These are phyloP conservation scores for Funneliformis mosseae DNA, from an alignment of 192 early-diverging fungal genomes.

Conservation along the genomic window DNA sequence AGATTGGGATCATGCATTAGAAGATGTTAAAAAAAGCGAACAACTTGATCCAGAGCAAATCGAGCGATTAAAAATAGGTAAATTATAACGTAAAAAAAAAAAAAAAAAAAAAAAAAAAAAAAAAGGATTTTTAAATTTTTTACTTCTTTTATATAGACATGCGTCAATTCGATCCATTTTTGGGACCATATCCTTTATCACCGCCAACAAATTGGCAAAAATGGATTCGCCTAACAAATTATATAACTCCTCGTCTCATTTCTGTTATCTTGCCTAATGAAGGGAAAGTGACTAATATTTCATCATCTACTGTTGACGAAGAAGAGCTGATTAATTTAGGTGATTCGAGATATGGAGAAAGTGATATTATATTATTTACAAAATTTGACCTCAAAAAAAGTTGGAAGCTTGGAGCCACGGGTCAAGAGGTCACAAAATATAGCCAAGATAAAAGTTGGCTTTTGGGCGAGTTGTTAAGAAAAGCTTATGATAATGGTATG, in stretches of 20 bases:
- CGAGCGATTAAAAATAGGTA: slow-evolving; percentile 66
- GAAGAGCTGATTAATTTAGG: slow-evolving; percentile 12
- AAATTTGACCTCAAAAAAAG: slow-evolving; percentile 79
- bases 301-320: slow-evolving; percentile 31
- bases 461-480: slow-evolving; percentile 54
- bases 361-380: slow-evolving; percentile 61
- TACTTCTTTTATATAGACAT: slow-evolving; percentile 53
- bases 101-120: neutral
- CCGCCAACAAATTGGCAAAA: slow-evolving; percentile 68
- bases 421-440: slow-evolving; percentile 71
- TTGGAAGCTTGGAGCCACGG: slow-evolving; percentile 71
- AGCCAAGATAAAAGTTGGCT: slow-evolving; percentile 92
- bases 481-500: slow-evolving; percentile 51
- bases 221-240: slow-evolving; percentile 77
- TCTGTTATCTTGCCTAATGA: slow-evolving; percentile 10
- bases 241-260: slow-evolving; percentile 50
- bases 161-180: slow-evolving; percentile 73
- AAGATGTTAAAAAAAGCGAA: slow-evolving; percentile 63
- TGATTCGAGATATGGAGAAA: neutral
- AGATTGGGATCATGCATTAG: slow-evolving; percentile 76
- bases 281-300: slow-evolving; percentile 26
- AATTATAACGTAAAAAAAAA: neutral
- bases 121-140: neutral
- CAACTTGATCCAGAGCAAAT: slow-evolving; percentile 64
- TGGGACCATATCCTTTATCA: slow-evolving; percentile 81